Conservation (phyloP, 768 basidiomycete genomes). For the Kwoniella botswanensis region DNA sequence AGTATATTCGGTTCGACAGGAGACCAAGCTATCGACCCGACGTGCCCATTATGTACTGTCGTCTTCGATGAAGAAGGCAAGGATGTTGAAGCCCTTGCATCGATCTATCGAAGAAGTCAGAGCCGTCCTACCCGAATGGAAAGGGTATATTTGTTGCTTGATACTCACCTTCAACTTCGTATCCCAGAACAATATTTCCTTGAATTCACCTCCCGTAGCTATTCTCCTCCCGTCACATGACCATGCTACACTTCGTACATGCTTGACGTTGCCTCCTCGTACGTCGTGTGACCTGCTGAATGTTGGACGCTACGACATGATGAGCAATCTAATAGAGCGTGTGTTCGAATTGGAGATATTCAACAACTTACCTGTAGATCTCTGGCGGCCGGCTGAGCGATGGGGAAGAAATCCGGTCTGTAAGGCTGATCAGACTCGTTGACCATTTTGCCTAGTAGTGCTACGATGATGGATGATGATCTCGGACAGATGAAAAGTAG, state of each 20-base stretch:
- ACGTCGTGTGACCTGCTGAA: slow-evolving; percentile 41
- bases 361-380: slow-evolving; percentile 28
- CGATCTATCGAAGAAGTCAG: slow-evolving; percentile 27
- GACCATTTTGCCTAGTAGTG: slow-evolving; percentile 16
- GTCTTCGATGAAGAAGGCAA: slow-evolving; percentile 39
- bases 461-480: neutral
- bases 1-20: slow-evolving; percentile 42
- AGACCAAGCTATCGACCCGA: slow-evolving; percentile 47
- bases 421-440: slow-evolving; percentile 20
- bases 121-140: neutral
- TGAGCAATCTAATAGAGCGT: neutral
- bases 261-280: slow-evolving; percentile 38
- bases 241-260: slow-evolving; percentile 44
- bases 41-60: slow-evolving; percentile 49
- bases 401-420: slow-evolving; percentile 26
- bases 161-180: slow-evolving; percentile 23
- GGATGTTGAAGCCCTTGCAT: slow-evolving; percentile 29
- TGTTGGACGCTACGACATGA: slow-evolving; percentile 31
- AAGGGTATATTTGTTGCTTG: neutral
- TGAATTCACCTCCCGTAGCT: slow-evolving; percentile 47
- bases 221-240: slow-evolving; percentile 44
- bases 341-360: neutral
- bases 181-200: slow-evolving; percentile 44
- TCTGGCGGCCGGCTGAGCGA: slow-evolving; percentile 25
- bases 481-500: neutral